These are phyloP conservation scores for Diaporthe amygdali DNA, from an alignment of 2,329 filamentous ascomycete species.

Conservation along the genomic window DNA sequence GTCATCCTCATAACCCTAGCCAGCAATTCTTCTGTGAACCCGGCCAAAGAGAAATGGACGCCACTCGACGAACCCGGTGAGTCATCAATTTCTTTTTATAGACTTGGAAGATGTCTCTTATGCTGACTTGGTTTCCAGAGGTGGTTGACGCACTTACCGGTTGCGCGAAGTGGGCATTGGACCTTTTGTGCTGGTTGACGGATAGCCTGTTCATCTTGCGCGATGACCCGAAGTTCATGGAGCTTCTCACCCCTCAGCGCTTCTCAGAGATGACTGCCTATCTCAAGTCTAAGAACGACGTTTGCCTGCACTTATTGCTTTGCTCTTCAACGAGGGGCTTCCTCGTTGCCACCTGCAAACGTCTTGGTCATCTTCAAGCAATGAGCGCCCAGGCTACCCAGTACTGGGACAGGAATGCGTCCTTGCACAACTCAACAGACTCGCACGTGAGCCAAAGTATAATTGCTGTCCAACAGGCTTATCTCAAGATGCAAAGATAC, in stretches of 20 bases:
- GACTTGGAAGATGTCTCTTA: neutral
- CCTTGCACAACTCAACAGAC: conserved; percentile 30
- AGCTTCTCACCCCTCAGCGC: conserved; percentile 52
- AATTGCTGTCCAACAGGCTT: conserved; percentile 60
- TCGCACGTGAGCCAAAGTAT: conserved; percentile 47
- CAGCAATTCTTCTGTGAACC: conserved; percentile 58
- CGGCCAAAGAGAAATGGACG: conserved; percentile 58
- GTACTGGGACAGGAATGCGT: conserved; percentile 47
- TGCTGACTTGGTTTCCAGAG: conserved; percentile 50
- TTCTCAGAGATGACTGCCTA: conserved; percentile 56
- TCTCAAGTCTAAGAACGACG: conserved; percentile 59
- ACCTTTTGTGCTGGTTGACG: conserved; percentile 69
- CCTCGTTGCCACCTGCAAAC: conserved; percentile 70
- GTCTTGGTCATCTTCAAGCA: conserved; percentile 61
- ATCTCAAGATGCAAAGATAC: conserved; percentile 58
- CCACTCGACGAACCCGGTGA: conserved; percentile 69
- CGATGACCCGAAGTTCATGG: conserved; percentile 56
- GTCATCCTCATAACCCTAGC: conserved; percentile 69
- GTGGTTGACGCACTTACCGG: conserved; percentile 75
- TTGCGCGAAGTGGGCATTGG: conserved; percentile 79
- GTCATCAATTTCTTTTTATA: conserved; percentile 31
- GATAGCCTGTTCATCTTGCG: conserved; percentile 63
- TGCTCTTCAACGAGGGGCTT: conserved; percentile 78
- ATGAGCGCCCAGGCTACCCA: conserved; percentile 54
- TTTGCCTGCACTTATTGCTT: conserved; percentile 69